Conservation (phyloP, 176 grass and related monocot genomes). For the Canna indica region DNA sequence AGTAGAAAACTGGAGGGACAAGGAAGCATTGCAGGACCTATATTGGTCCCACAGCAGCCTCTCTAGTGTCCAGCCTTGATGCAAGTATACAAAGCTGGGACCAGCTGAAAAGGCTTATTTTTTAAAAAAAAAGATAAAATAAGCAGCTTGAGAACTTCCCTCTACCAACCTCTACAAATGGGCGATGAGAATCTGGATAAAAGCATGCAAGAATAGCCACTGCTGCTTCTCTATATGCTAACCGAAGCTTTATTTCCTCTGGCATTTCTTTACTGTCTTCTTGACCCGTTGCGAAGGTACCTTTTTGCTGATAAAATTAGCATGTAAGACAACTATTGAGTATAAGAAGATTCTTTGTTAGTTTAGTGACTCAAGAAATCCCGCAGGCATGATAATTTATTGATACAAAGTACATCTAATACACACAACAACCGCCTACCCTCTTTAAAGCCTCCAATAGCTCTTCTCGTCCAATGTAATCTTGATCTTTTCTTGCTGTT, state of each 20-base stretch:
- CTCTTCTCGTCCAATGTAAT: constrained; percentile 31
- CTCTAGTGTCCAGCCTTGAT: not conserved
- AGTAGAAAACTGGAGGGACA: not conserved
- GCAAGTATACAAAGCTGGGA: not conserved
- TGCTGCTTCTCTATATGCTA: constrained; percentile 31
- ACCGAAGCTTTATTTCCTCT: constrained; percentile 28
- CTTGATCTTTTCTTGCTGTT: constrained; percentile 36
- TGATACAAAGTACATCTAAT: not conserved
- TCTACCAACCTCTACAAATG: constrained; percentile 23
- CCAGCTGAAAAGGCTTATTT: not conserved
- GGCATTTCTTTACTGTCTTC: constrained; percentile 31
- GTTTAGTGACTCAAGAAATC: not conserved
- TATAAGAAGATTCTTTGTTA: not conserved
- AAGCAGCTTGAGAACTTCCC: not conserved
- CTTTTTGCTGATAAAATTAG: constrained; percentile 24
- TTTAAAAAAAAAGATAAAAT: too few relatives aligned
- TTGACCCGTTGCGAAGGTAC: constrained; percentile 33
- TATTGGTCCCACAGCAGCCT: not conserved
- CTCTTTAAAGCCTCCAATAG: constrained; percentile 27
- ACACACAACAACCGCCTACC: not conserved
- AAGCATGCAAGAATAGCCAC: constrained; percentile 30
- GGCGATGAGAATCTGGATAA: constrained; percentile 19
- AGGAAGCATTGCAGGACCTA: not conserved
- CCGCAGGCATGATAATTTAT: not conserved
- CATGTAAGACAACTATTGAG: not conserved